phyloP scores from a whole-genome alignment of 2,329 filamentous ascomycete species.

The Hypomyces perniciosus region DNA sequence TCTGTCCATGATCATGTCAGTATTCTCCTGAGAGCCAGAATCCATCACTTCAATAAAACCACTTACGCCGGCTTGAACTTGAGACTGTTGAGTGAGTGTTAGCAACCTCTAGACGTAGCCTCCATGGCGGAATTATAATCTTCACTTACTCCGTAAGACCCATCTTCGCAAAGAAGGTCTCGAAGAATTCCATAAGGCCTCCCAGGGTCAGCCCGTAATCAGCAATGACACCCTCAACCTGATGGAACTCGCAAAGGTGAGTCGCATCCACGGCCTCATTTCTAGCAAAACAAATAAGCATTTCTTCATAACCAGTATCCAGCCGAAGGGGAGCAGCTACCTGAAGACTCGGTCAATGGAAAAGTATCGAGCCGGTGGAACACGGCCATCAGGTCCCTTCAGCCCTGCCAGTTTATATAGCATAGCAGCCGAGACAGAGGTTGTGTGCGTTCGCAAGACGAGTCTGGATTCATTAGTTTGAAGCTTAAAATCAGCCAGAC shows the following conservation, averaged over 20 bases:
- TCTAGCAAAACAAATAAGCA: constrained; percentile 3
- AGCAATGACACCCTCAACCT: constrained; percentile 96
- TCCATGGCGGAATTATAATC: not conserved
- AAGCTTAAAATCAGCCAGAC: not conserved
- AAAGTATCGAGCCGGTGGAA: constrained; percentile 81
- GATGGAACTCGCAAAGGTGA: constrained; percentile 96
- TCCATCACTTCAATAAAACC: not conserved
- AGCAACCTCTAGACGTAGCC: not conserved
- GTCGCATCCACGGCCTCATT: constrained; percentile 97
- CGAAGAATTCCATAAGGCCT: constrained; percentile 87
- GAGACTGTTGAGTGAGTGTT: constrained; percentile 35
- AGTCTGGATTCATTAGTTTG: constrained; percentile 35
- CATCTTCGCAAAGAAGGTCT: constrained; percentile 95
- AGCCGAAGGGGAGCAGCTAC: not conserved
- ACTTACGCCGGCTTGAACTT: constrained; percentile 82
- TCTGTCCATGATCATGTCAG: not conserved
- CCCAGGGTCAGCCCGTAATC: constrained; percentile 91
- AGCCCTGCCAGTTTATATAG: constrained; percentile 81
- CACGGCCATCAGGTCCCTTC: constrained; percentile 64
- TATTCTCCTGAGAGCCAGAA: not conserved
- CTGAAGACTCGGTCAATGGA: constrained; percentile 97
- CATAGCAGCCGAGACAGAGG: constrained; percentile 83
- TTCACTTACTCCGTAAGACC: constrained; percentile 55
- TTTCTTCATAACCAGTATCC: not conserved
- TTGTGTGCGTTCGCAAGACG: constrained; percentile 94